Base-by-base conservation (phyloP, 2,329 filamentous ascomycete genomes). In the Aureobasidium melanogenum region DNA sequence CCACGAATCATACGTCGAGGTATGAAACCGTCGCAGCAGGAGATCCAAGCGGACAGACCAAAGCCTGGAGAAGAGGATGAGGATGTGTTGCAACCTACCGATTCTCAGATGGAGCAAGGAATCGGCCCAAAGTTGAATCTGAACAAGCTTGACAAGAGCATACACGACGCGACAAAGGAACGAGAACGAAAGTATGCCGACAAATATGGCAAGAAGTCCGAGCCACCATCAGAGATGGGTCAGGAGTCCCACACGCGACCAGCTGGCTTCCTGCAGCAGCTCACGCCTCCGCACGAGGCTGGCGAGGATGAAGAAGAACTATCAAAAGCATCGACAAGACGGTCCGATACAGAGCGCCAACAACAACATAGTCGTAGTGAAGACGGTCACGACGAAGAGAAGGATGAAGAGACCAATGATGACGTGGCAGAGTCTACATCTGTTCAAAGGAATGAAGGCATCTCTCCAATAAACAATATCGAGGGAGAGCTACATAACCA, bases 401-500 rank as follows among this genome's bases (percentile, higher is more conserved):
- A 30, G 36, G 22, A 24, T 38, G 48, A 43, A 41, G 51, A 54
- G 51, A 14, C 9, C 7, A 24, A 41, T 22, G 38, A 54, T 14
- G 51, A 54, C 19, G 22, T 41, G 1, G 30, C n/a, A 15, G 30
- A 54, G 5, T 24, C 24, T 14, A 30, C 26, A 12, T 24, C 41
- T n/a, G 24, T 14, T 41, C 36, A 28, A 6, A 24, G 2, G 5
- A 26, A 30, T 3, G 34, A 54, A 14, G 51, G 10, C 51, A 41
- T 17, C 24, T n/a, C 19, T 8, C 9, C 24, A 0, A 74, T 77
- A 57, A 70, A 75, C 15, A 65, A 73, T 1, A 69, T 76, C 38
- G 76, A 78, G 63, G 75, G 80, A 19, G 78, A 80, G 64, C 72
- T 81, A 30, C 76, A 80, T 57, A 82, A 81, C 66, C 67, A 68